Evolutionary conservation across 2,329 filamentous ascomycete genomes (phyloP).

Genomic region (Paecilomyces sp.): DNA sequence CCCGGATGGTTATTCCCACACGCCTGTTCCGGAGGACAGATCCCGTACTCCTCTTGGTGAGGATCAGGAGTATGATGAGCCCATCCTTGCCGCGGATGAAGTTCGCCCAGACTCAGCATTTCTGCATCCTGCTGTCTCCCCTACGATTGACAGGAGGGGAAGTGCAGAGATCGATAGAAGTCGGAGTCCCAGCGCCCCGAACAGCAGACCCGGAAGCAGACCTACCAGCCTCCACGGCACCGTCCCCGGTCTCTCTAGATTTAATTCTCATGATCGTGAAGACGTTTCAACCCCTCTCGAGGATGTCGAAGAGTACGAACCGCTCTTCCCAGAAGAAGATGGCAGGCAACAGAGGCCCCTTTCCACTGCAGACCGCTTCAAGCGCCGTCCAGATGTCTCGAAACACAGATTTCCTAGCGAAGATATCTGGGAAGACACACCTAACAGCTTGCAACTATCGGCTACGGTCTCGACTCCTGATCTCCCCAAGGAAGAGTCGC

Average conservation of each 20-base stretch:
- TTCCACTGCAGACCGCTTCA: constrained; percentile 50
- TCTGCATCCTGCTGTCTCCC: constrained; percentile 75
- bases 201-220: constrained; percentile 59
- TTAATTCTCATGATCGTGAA: constrained; percentile 46
- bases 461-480: constrained; percentile 82
- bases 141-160: constrained; percentile 56
- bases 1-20: constrained; percentile 43
- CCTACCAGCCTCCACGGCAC: constrained; percentile 57
- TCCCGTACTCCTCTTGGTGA: constrained; percentile 37
- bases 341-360: constrained; percentile 48
- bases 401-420: constrained; percentile 80
- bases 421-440: constrained; percentile 96
- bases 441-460: constrained; percentile 68
- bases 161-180: constrained; percentile 50
- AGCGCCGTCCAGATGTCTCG: constrained; percentile 45
- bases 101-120: constrained; percentile 61
- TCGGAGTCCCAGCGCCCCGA: constrained; percentile 47
- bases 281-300: constrained; percentile 63
- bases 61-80: constrained; percentile 57
- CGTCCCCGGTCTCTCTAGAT: constrained; percentile 47
- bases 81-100: constrained; percentile 86
- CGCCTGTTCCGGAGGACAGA: constrained; percentile 45
- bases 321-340: constrained; percentile 78
- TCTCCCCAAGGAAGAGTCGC: constrained; percentile 40
- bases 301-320: constrained; percentile 90